Evolutionary conservation across 257 asterid genomes (phyloP).

Genomic region (Fraxinus excelsior): DNA sequence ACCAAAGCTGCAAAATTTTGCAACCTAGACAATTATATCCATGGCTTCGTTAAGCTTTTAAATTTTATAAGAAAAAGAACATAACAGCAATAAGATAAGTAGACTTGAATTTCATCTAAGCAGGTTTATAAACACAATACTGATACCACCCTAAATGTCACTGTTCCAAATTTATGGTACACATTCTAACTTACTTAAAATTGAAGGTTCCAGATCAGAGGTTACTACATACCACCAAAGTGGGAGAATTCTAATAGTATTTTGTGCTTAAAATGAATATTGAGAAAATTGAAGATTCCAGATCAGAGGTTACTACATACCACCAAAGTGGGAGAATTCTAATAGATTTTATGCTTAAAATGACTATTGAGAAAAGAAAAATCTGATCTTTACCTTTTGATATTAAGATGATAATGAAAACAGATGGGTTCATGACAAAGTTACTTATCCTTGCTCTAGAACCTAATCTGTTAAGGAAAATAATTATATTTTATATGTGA

Average conservation of each 20-base stretch:
- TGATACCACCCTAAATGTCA: neutral
- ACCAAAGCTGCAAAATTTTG: neutral
- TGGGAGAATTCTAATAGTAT: too few species aligned
- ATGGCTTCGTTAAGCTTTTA: neutral
- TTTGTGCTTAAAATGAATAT: too few species aligned
- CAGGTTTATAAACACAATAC: neutral
- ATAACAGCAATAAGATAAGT: neutral
- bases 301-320: neutral
- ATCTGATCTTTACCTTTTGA: neutral
- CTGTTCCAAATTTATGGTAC: neutral
- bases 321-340: too few species aligned
- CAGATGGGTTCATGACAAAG: neutral
- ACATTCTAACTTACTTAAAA: neutral
- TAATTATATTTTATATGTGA: neutral
- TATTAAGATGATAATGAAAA: neutral
- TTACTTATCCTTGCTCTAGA: neutral
- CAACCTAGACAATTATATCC: neutral
- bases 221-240: neutral
- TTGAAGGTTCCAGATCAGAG: neutral
- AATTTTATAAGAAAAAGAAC: neutral
- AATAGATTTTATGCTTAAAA: too few species aligned
- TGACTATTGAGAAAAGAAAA: neutral
- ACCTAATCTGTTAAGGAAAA: neutral
- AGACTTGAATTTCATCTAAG: neutral
- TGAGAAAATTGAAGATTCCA: neutral